Percentiles rank a stretch among this genome's conserved stretches.
phyloP scores from a whole-genome alignment of 805 yeast species.

The Kregervanrija fluxuum region DNA sequence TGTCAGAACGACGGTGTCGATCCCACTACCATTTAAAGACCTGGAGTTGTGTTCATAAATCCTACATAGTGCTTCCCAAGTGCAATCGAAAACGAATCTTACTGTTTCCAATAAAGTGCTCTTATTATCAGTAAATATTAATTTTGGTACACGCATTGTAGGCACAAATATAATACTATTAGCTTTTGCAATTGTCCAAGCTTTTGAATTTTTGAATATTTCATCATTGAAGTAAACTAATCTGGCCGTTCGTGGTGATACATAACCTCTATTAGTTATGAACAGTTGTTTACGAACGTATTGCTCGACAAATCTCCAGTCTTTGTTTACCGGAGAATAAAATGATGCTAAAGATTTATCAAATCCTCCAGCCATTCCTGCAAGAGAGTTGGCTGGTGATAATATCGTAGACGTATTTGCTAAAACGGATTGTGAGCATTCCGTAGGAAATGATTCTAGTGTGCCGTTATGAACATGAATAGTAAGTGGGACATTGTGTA shows the following conservation, averaged over 20 bases:
- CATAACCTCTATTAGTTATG: slow-evolving; percentile 24
- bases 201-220: slow-evolving; percentile 16
- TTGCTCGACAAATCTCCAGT: slow-evolving; percentile 19
- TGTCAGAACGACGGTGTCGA: slow-evolving; percentile 26
- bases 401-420: slow-evolving; percentile 26
- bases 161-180: slow-evolving; percentile 31
- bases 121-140: slow-evolving; percentile 4
- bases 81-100: slow-evolving; percentile 29
- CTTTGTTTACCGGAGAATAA: slow-evolving; percentile 11
- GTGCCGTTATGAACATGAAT: too few relatives aligned
- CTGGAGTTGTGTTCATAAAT: slow-evolving; percentile 17
- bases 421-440: too few relatives aligned
- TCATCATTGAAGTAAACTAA: slow-evolving; percentile 23
- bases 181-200: slow-evolving; percentile 25
- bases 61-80: slow-evolving; percentile 29
- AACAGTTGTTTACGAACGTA: slow-evolving; percentile 13
- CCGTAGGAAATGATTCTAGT: too few relatives aligned
- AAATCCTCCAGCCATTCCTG: slow-evolving; percentile 46
- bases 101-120: slow-evolving; percentile 1
- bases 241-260: slow-evolving; percentile 25
- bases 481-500: too few relatives aligned
- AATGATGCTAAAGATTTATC: slow-evolving; percentile 31
- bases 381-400: slow-evolving; percentile 47
- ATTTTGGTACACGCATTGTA: slow-evolving; percentile 33
- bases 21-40: slow-evolving; percentile 3